These are phyloP conservation scores for Ustilago cynodontis DNA, from an alignment of 1,284 basidiomycete genomes.

Conservation along the genomic window DNA sequence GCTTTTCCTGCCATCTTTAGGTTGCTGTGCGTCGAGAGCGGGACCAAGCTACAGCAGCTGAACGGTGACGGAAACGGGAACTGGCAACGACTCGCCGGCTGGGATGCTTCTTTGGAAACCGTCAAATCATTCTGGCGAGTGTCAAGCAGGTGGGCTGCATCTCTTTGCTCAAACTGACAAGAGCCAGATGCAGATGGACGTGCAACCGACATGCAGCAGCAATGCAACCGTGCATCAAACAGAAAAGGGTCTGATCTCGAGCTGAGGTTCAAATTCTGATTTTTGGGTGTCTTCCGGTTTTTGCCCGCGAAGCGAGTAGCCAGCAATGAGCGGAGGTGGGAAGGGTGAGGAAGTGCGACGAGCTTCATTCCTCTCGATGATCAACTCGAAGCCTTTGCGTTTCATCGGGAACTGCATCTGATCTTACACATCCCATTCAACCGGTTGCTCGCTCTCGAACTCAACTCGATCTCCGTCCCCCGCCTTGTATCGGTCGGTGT, in stretches of 20 bases:
- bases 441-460: not conserved
- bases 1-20: not conserved
- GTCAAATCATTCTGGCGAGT: slow-evolving; percentile 21
- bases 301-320: too few relatives aligned
- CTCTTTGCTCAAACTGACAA: not conserved
- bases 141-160: slow-evolving; percentile 3
- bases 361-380: slow-evolving; percentile 11
- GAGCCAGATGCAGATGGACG: not conserved
- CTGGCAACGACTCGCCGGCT: not conserved
- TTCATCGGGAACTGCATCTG: not conserved
- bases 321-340: too few relatives aligned
- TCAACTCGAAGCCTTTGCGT: not conserved
- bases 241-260: not conserved
- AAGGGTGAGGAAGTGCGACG: too few relatives aligned
- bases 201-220: slow-evolving; percentile 12
- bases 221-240: slow-evolving; percentile 29
- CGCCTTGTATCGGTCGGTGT: not conserved
- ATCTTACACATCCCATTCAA: slow-evolving; percentile 5
- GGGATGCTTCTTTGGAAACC: slow-evolving; percentile 15
- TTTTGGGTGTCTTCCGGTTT: not conserved
- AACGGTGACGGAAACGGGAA: too few relatives aligned
- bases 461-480: not conserved
- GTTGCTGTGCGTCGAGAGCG: not conserved
- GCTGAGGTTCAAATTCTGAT: not conserved
- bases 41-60: not conserved